Percentiles rank a stretch among this genome's conserved stretches.
phyloP scores from a whole-genome alignment of 306 rosid genomes.

The Hippophae gyantsensis region DNA sequence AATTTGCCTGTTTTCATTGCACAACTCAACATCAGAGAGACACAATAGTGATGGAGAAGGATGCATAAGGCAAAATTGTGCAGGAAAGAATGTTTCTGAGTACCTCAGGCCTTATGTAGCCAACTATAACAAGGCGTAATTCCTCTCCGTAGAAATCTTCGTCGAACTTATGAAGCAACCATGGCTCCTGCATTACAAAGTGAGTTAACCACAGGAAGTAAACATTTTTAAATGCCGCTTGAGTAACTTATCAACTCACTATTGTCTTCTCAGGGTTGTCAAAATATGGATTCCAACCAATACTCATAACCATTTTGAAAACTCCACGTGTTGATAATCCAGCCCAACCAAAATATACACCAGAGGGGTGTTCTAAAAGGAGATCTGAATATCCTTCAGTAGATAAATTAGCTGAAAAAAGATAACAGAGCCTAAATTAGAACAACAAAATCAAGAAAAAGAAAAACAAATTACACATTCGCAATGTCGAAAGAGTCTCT shows the following conservation, averaged over 20 bases:
- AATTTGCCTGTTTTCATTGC: conserved; percentile 54
- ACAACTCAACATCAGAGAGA: conserved; percentile 19
- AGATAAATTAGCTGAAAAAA: conserved; percentile 73
- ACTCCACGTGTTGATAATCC: conserved; percentile 55
- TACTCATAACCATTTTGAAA: conserved; percentile 89
- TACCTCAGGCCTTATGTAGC: conserved; percentile 93
- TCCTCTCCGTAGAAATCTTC: conserved; percentile 85
- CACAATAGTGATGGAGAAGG: background rate
- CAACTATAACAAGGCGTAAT: conserved; percentile 68
- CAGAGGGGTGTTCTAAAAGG: conserved; percentile 70
- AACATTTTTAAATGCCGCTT: conserved; percentile 12
- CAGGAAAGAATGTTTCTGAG: background rate
- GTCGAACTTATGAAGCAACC: conserved; percentile 74
- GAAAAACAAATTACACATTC: background rate
- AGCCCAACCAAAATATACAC: conserved; percentile 96
- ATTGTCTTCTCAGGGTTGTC: conserved; percentile 79
- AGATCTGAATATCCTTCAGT: conserved; percentile 47
- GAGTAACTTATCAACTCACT: conserved; percentile 34
- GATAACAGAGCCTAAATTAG: conserved; percentile 7
- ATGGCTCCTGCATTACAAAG: conserved; percentile 62
- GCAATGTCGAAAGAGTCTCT: background rate
- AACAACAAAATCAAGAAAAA: conserved; percentile 2
- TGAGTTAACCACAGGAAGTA: conserved; percentile 5
- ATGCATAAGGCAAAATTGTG: background rate
- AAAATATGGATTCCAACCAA: conserved; percentile 93